Evolutionary conservation across 1,284 basidiomycete species (phyloP), one percentile per base, ranked within the genome.

Genomic region (Moesziomyces sp.): DNA sequence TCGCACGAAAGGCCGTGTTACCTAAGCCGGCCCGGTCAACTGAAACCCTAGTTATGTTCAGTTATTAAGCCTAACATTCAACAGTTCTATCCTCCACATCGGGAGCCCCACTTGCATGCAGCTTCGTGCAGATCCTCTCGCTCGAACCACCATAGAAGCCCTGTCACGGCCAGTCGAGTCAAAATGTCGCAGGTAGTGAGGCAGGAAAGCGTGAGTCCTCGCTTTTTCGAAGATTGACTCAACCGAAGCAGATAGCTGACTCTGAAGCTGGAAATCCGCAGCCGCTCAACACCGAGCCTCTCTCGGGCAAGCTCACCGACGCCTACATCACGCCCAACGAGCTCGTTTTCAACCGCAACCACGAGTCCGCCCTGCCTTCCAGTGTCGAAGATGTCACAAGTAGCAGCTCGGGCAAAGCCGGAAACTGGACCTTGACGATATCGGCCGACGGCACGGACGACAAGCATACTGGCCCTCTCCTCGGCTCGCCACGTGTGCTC

Each of bases 241-340:
- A 13, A 2, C 13, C 4, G 46, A 40, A 42, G 23, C 34, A n/a
- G 23, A 24, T 19, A 38, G 16, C 19, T 34, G 42, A 54, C 46
- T 49, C 46, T 45, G 16, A n/a, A 6, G 1, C 11, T 21, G 10
- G 7, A 43, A 1, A 19, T 8, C 35, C 26, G 8, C 52, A 68
- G 58, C 75, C 75, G 26, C 46, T 78, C 28, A 78, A 78, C 58
- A 68, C 74, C 6, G 76, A 78, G 48, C 63, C 74, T 10, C 35
- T 45, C 46, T 56, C 52, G 2, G 42, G 53, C 43, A 46, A 47
- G 16, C 52, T 77, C 14, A 50, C 46, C 16, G 45, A 35, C 24
- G 46, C 53, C 3, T 72, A 60, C 62, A 71, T 74, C 26, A 78
- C 76, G 16, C 75, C 75, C 4, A 67, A 42, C 46, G 44, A 69